These are phyloP conservation scores for Cyanodermella asteris DNA, from an alignment of 2,329 filamentous ascomycete species.

Conservation along the genomic window DNA sequence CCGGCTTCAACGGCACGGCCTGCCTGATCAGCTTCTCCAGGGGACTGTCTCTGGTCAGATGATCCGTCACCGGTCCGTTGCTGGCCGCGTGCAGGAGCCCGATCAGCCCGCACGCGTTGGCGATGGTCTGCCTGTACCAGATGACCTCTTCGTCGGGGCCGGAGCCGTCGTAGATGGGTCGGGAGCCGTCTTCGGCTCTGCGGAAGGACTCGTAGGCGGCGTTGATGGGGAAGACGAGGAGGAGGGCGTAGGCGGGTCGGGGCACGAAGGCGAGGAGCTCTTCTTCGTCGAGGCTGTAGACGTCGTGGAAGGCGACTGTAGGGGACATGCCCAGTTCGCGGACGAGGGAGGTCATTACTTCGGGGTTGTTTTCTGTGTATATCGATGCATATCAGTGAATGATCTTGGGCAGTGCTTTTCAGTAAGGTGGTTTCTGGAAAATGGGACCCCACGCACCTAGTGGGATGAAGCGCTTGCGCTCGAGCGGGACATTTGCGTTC, in stretches of 20 bases:
- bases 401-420: too few relatives aligned
- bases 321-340: constrained; percentile 64
- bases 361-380: constrained; percentile 58
- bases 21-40: constrained; percentile 43
- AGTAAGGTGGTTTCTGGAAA: too few relatives aligned
- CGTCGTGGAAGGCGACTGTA: constrained; percentile 65
- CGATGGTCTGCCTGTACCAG: constrained; percentile 91
- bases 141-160: constrained; percentile 55
- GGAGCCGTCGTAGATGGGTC: constrained; percentile 41
- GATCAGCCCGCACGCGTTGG: constrained; percentile 82
- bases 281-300: constrained; percentile 74
- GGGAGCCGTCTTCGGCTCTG: constrained; percentile 45
- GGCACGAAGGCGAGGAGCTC: constrained; percentile 72
- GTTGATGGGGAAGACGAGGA: constrained; percentile 79
- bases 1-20: constrained; percentile 47
- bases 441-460: too few relatives aligned
- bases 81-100: constrained; percentile 61
- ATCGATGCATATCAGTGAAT: too few relatives aligned
- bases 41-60: constrained; percentile 29
- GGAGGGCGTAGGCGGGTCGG: constrained; percentile 65
- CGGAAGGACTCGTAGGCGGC: constrained; percentile 59
- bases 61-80: constrained; percentile 48
- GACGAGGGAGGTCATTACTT: constrained; percentile 66
- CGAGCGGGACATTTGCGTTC: too few relatives aligned
- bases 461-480: too few relatives aligned